These are phyloP conservation scores for Daldinia bambusicola DNA, from an alignment of 495 filamentous ascomycete genomes.

Conservation along the genomic window DNA sequence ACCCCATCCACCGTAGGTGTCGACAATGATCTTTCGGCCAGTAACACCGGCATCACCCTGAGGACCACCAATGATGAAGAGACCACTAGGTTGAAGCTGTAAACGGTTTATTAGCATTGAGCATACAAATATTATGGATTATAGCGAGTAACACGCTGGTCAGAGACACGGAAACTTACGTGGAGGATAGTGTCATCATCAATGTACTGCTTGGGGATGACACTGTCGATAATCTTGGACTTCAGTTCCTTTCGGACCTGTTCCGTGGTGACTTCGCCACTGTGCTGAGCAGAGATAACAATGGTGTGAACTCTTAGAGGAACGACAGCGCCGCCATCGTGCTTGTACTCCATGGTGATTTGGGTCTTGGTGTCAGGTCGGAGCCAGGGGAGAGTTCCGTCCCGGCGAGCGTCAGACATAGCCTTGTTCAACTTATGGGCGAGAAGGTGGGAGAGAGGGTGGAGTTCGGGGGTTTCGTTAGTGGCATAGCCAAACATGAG, in stretches of 20 bases:
- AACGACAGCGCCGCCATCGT: conserved; percentile 93
- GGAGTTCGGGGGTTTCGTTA: conserved; percentile 97
- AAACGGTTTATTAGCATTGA: conserved; percentile 9
- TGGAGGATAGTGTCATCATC: conserved; percentile 95
- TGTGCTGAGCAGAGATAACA: conserved; percentile 96
- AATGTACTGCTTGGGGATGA: conserved; percentile 90
- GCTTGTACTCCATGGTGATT: conserved; percentile 97
- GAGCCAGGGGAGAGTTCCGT: conserved; percentile 92
- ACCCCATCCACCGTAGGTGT: conserved; percentile 99
- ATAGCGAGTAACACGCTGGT: conserved; percentile 39
- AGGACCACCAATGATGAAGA: conserved; percentile 98
- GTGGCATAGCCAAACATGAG: conserved; percentile 99
- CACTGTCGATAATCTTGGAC: conserved; percentile 95
- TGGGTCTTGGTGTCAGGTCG: conserved; percentile 99
- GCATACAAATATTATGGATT: background rate
- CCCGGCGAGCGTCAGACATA: conserved; percentile 86
- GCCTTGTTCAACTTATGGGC: conserved; percentile 95
- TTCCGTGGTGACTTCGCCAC: conserved; percentile 88
- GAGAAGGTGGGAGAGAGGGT: conserved; percentile 91
- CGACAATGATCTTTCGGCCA: conserved; percentile 99
- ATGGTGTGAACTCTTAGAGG: conserved; percentile 94
- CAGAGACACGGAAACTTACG: conserved; percentile 59
- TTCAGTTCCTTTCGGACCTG: conserved; percentile 92
- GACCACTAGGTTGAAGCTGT: conserved; percentile 94
- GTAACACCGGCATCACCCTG: conserved; percentile 99